phyloP scores from a whole-genome alignment of 2,329 filamentous ascomycete genomes.

The Verticillium albo-atrum region DNA sequence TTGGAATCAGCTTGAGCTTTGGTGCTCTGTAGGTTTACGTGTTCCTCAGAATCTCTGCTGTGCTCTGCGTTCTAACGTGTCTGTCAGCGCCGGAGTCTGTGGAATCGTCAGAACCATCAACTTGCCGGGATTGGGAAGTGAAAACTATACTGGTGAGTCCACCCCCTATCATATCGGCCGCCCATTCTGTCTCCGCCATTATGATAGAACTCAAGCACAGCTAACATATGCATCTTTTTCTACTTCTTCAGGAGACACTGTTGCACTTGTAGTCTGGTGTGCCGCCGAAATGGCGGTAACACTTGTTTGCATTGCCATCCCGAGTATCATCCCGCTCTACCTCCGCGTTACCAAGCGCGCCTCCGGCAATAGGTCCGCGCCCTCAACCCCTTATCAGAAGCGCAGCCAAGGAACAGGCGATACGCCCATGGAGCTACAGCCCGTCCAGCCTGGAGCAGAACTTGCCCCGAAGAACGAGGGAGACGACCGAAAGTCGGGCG shows the following conservation, averaged over 20 bases:
- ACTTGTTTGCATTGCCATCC: neutral
- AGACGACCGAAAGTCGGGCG: neutral
- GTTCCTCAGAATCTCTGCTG: neutral
- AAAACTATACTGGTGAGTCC: neutral
- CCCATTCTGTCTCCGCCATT: too few species aligned
- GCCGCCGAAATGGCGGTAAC: neutral
- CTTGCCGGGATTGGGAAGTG: neutral
- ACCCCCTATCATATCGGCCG: neutral
- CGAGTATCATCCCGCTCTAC: neutral
- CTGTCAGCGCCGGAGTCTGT: neutral
- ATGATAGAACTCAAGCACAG: too few species aligned
- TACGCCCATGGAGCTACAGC: neutral
- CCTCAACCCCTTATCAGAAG: neutral
- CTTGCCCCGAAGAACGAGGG: neutral
- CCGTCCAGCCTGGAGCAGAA: neutral
- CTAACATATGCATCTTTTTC: too few species aligned
- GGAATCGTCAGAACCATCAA: neutral
- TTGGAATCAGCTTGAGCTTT: conserved; percentile 20
- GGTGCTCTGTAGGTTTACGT: neutral
- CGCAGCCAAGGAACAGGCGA: neutral
- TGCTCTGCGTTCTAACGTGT: neutral
- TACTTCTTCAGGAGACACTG: neutral
- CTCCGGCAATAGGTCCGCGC: neutral
- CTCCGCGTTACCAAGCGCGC: neutral
- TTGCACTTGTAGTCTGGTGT: neutral